Evolutionary conservation across 176 grass and related monocot genomes (phyloP), one percentile per base, ranked within the genome.

Genomic region (Rhynchospora breviuscula): DNA sequence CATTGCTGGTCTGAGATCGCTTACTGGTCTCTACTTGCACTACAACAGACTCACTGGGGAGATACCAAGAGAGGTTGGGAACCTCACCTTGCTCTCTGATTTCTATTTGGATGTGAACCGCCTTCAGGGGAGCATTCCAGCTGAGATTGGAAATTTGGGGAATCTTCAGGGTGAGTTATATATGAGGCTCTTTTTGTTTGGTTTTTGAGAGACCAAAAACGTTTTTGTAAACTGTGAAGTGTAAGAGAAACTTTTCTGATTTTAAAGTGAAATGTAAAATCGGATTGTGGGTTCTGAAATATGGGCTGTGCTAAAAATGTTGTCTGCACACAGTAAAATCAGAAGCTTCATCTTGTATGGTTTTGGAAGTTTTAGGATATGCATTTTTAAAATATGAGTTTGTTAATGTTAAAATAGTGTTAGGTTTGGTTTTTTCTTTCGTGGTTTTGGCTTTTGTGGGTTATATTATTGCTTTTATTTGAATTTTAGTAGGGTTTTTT

Each of bases 61-160:
- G 53, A 96, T 99, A 76, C 97, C 97, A 18, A 71, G 78, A 81
- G 93, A 93, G 88, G 86, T 99, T 88, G 91, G 88, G 2, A 88
- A 83, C 14, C 79, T 99, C 7, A 69, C 89, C 44, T 22, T 79
- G 81, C 88, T 99, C 82, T 86, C 83, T 29, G 97, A 99, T 48
- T 85, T 99, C 13, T 99, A 99, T 87, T 87, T 99, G 78, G 91
- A 96, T 66, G 90, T 96, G 0, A 99, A 99, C 69, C 88, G 90
- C 49, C 87, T 99, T 75, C 78, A 72, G 19, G 93, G 97, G 0
- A 21, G 80, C 17, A 35, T 99, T n/a, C 97, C 97, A 0, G 85
- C 54, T 0, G 97, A 96, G 91, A 88, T 93, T 84, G 88, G 80
- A 10, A 68, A 74, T 51, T 88, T 99, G 85, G 44, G 0, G 5